Percentiles rank a stretch among this genome's conserved stretches.
Conservation (phyloP, 2,329 filamentous ascomycete genomes). For the Gremmenia infestans region DNA sequence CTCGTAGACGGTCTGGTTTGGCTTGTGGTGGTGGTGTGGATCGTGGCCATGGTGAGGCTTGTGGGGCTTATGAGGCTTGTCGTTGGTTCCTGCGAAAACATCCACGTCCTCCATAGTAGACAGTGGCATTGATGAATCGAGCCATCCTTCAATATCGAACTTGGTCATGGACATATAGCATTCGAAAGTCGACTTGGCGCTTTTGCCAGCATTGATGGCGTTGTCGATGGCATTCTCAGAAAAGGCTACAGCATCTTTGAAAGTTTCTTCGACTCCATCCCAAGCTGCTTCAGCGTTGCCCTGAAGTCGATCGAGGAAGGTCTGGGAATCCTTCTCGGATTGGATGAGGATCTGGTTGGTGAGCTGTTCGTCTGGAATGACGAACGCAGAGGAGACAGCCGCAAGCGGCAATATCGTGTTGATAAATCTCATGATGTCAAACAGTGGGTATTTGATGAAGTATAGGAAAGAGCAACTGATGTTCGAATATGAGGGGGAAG, state of each 20-base stretch:
- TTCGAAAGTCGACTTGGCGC: slow-evolving; percentile 22
- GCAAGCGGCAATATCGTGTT: slow-evolving; percentile 43
- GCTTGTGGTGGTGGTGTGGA: slow-evolving; percentile 34
- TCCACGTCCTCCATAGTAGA: slow-evolving; percentile 32
- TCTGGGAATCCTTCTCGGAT: slow-evolving; percentile 28
- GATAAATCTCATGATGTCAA: slow-evolving; percentile 34
- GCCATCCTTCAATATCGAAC: slow-evolving; percentile 30
- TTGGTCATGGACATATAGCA: slow-evolving; percentile 30
- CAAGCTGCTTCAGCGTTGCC: slow-evolving; percentile 30
- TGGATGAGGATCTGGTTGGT: slow-evolving; percentile 39
- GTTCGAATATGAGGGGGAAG: not conserved
- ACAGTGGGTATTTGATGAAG: slow-evolving; percentile 1
- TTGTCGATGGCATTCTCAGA: slow-evolving; percentile 29
- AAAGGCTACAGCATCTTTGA: slow-evolving; percentile 24
- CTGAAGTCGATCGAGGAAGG: slow-evolving; percentile 31
- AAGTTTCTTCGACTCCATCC: slow-evolving; percentile 22
- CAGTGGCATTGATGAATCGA: slow-evolving; percentile 28
- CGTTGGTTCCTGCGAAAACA: slow-evolving; percentile 10
- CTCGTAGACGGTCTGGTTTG: slow-evolving; percentile 73
- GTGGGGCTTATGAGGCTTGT: slow-evolving; percentile 23
- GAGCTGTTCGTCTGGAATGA: slow-evolving; percentile 46
- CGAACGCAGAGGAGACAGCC: slow-evolving; percentile 45
- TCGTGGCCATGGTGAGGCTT: slow-evolving; percentile 28
- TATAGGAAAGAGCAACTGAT: not conserved
- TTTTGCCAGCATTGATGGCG: slow-evolving; percentile 24